Conservation (phyloP, 495 filamentous ascomycete genomes). For the Penicillium cosmopolitanum region DNA sequence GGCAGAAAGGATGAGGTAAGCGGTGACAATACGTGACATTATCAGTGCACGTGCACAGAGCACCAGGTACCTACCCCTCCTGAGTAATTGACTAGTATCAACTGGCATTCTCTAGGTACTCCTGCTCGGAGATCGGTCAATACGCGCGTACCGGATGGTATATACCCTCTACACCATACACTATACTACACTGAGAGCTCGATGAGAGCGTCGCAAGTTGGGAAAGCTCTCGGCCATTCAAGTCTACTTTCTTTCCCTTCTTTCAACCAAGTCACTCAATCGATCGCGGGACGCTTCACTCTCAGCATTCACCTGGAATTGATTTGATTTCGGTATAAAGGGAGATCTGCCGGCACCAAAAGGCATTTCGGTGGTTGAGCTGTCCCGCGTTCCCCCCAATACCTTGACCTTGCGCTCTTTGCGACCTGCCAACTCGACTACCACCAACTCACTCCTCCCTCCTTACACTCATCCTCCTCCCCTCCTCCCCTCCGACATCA, state of each 20-base stretch:
- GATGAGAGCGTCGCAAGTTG: constrained; percentile 31
- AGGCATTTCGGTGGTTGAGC: constrained; percentile 17
- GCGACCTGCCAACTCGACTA: constrained; percentile 2
- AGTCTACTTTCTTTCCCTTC: constrained; percentile 3
- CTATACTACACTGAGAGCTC: constrained; percentile 8
- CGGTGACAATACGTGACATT: constrained; percentile 14
- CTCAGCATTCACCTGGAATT: constrained; percentile 4
- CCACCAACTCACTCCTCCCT: constrained; percentile 23
- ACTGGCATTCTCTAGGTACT: not conserved
- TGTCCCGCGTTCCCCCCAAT: constrained; percentile 26
- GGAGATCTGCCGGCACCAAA: not conserved
- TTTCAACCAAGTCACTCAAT: constrained; percentile 11
- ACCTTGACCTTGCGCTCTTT: constrained; percentile 28
- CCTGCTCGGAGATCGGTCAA: not conserved
- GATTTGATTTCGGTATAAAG: not conserved
- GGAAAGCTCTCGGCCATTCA: constrained; percentile 13
- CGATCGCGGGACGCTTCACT: constrained; percentile 8
- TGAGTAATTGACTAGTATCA: not conserved
- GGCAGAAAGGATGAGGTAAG: constrained; percentile 21
- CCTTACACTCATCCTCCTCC: constrained; percentile 23
- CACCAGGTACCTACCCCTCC: not conserved
- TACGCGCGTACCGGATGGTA: constrained; percentile 17
- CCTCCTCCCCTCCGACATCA: constrained; percentile 14
- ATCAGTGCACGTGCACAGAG: constrained; percentile 13
- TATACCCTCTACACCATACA: not conserved